Percentiles rank a stretch among this genome's conserved stretches.
Evolutionary conservation across 306 rosid species (phyloP).

Genomic region (Ziziphus jujuba): DNA sequence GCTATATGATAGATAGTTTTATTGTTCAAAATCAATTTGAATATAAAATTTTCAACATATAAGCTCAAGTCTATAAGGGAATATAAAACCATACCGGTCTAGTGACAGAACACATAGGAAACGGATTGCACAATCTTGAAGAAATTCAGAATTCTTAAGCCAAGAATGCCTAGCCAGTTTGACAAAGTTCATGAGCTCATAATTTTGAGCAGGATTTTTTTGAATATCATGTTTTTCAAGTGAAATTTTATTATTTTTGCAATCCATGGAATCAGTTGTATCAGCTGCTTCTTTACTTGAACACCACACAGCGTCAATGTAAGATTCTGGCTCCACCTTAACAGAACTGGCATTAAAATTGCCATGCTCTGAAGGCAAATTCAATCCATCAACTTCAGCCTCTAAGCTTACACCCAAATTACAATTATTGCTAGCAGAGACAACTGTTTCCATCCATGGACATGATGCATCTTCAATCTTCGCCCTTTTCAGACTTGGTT

Average conservation of each 20-base stretch:
- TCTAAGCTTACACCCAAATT: constrained; percentile 42
- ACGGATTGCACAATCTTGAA: constrained; percentile 91
- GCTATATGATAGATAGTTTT: too few relatives aligned
- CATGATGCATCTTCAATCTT: constrained; percentile 61
- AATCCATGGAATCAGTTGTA: constrained; percentile 37
- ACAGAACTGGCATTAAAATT: constrained; percentile 39
- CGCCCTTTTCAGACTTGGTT: constrained; percentile 58
- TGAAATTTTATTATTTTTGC: constrained; percentile 38
- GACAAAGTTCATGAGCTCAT: constrained; percentile 65
- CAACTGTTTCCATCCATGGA: constrained; percentile 40
- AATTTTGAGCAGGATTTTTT: constrained; percentile 55
- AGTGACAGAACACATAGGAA: constrained; percentile 84
- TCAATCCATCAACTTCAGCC: constrained; percentile 48
- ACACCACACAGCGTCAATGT: constrained; percentile 28
- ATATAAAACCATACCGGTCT: constrained; percentile 70
- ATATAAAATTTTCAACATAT: not conserved
- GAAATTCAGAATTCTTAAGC: constrained; percentile 86
- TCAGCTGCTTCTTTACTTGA: constrained; percentile 33
- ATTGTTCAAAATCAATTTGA: not conserved
- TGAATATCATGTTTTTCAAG: constrained; percentile 40
- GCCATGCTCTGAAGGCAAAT: constrained; percentile 43
- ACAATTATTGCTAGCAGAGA: constrained; percentile 41
- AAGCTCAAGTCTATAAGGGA: not conserved
- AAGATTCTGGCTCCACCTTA: constrained; percentile 51
- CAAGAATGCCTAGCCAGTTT: constrained; percentile 83